phyloP scores from a whole-genome alignment of 2,329 filamentous ascomycete genomes.

The Botryotinia narcissicola region DNA sequence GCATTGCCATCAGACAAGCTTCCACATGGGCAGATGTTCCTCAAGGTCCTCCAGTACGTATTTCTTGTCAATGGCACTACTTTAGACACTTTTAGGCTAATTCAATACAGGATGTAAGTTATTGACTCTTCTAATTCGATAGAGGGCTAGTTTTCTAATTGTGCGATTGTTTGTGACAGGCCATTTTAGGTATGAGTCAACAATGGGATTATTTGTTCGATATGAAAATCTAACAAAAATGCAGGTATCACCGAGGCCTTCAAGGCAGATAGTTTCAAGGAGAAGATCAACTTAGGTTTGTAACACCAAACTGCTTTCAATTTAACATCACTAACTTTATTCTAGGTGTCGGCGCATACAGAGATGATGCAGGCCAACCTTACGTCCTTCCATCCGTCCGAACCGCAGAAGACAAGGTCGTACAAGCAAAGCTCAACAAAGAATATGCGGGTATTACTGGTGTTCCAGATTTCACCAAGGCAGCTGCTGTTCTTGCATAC shows the following conservation, averaged over 20 bases:
- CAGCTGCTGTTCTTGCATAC: conserved; percentile 88
- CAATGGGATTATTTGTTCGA: conserved; percentile 21
- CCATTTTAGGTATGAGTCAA: conserved; percentile 66
- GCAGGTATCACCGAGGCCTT: conserved; percentile 93
- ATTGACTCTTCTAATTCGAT: conserved; percentile 6
- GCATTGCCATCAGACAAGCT: conserved; percentile 34
- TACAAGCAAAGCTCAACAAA: conserved; percentile 80
- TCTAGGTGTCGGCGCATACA: conserved; percentile 93
- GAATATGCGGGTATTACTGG: conserved; percentile 98
- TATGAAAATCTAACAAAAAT: conserved; percentile 34
- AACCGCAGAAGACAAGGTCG: conserved; percentile 82
- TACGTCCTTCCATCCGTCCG: conserved; percentile 94
- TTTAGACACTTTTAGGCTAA: conserved; percentile 19
- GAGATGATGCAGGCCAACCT: conserved; percentile 96
- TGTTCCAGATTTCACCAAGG: conserved; percentile 88
- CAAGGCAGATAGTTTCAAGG: conserved; percentile 89
- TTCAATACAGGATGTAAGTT: conserved; percentile 40
- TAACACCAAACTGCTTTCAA: conserved; percentile 14
- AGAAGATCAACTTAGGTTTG: conserved; percentile 97
- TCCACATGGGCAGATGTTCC: conserved; percentile 90
- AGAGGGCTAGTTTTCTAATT: conserved; percentile 40
- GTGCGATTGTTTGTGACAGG: conserved; percentile 46
- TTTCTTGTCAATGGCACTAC: conserved; percentile 7
- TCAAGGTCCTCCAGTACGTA: conserved; percentile 87
- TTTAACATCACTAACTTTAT: conserved; percentile 26